Base-by-base conservation (phyloP, 1,284 basidiomycete species). In the Fistulinella staudtii region DNA sequence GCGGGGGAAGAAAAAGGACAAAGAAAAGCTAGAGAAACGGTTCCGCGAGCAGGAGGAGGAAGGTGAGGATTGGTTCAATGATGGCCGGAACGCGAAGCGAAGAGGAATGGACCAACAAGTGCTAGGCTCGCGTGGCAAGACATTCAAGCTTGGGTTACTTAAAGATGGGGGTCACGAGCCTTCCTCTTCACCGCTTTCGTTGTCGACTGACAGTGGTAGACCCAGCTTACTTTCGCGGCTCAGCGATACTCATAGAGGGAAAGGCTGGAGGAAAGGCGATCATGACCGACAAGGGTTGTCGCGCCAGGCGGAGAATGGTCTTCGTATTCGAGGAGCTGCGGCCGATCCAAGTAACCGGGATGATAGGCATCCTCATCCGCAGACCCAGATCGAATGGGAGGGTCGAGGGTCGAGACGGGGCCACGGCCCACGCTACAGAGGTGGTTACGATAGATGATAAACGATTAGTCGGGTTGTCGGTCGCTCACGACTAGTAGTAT, bases 11-110 rank as follows among this genome's bases (percentile, higher is more conserved):
- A 72, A 70, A 50, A 86, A 84, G 59, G 75, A 80, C 45, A 76
- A 69, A 33, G 77, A 73, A 38, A 74, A 69, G 41, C 61, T 85
- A 63, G 76, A 75, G 52, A 72, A 72, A 52, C 69, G 51, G 71
- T 72, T 43, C 62, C 69, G 52, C 39, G 73, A 76, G 49, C 60
- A 71, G 38, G 67, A 71, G 6, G 74, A 76, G 15, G 76, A 80
- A 38, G 67, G 70, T 9, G 79, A 79, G 10, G 73, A 77, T 61
- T 87, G 85, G 85, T 89, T 89, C 58, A 67, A 65, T 30, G 66
- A 64, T 39, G 33, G 55, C 2, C 52, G 39, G 23, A 53, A 57
- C 41, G 20, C 40, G 53, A 58, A 58, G 45, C 55, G 40, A 38
- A 67, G 55, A 34, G 57, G 54, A 21, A 47, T 30, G 46, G 51